A percentile compares a stretch with the other conserved stretches of the same genome.
Evolutionary conservation across 495 filamentous ascomycete species (phyloP).

Genomic region (Evernia prunastri): DNA sequence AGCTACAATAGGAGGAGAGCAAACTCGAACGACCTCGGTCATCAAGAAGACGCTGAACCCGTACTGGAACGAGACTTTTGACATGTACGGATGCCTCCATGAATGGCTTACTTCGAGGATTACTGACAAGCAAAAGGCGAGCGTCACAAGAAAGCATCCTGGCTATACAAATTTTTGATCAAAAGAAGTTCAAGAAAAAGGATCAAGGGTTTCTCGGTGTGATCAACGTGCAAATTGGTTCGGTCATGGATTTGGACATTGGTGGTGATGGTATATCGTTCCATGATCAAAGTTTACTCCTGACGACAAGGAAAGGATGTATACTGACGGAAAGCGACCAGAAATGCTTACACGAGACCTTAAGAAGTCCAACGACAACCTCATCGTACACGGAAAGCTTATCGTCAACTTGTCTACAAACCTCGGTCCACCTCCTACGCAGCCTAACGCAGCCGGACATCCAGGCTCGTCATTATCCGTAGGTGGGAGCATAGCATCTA

Average conservation of each 20-base stretch:
- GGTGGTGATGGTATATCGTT: conserved; percentile 78
- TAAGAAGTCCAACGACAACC: conserved; percentile 96
- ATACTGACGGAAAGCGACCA: conserved; percentile 25
- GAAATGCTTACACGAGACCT: conserved; percentile 99
- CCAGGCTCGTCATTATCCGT: conserved; percentile 25
- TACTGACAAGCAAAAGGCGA: conserved; percentile 45
- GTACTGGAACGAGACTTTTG: conserved; percentile 99
- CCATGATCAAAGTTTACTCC: neutral
- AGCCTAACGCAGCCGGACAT: conserved; percentile 35
- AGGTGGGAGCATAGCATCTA: conserved; percentile 20
- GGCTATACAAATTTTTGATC: conserved; percentile 96
- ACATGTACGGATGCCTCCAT: conserved; percentile 60
- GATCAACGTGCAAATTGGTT: conserved; percentile 91
- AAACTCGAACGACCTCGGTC: conserved; percentile 90
- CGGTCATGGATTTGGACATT: conserved; percentile 80
- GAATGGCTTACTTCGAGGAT: conserved; percentile 7
- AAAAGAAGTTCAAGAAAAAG: conserved; percentile 99
- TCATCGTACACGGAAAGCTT: conserved; percentile 94
- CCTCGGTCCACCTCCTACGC: conserved; percentile 50
- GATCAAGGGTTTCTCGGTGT: conserved; percentile 97
- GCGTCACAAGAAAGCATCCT: conserved; percentile 92
- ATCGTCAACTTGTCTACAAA: conserved; percentile 95
- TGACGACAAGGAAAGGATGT: neutral
- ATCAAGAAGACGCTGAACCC: conserved; percentile 97
- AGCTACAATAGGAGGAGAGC: conserved; percentile 91